Evolutionary conservation across 495 filamentous ascomycete species (phyloP), one percentile per base, ranked within the genome.

Genomic region (Penicillium antarcticum): DNA sequence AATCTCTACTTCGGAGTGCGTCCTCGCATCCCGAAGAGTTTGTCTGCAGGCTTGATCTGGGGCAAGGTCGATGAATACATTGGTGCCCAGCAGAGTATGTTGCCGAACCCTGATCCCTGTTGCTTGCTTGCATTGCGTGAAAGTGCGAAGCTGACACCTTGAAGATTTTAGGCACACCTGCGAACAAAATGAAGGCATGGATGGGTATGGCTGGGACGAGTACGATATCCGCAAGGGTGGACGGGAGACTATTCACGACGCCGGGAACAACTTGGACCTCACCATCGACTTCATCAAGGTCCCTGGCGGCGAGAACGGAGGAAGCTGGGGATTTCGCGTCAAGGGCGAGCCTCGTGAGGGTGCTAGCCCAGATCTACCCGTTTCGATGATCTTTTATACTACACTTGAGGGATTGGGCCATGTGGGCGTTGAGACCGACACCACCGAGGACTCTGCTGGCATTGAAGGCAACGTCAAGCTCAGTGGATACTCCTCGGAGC

Each of bases 1-100:
- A 96, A 97, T 58, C 73, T 98, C 19, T 98, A 98, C 72, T 97
- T 98, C 73, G 94, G 94, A 3, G 81, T 97, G 31, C 80, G 90
- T 8, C 91, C 94, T 46, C 82, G 91, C 37, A 84, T 97, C 58
- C 87, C 92, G 1, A 87, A 91, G 60, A 91, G 90, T 62, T 68
- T 98, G 48, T 80, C 85, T 67, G 83, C 88, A 2, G 92, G 88
- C 18, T 76, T 97, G 66, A 78, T 97, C 77, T 98, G 95, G 95
- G 81, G 84, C 14, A 87, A 87, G 66, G 87, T 95, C 35, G 89
- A 97, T 55, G 82, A 87, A 54, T 95, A 85, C 69, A 68, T 74
- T 46, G 81, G 81, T 38, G 82, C 92, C 48, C 90, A 96, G 71
- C 63, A 84, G 51, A 90, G 91, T 96, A 77, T 48, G 89, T 78